Evolutionary conservation across 345 rosid genomes (phyloP), one percentile per base, ranked within the genome.

Genomic region (Abelmoschus esculentus): DNA sequence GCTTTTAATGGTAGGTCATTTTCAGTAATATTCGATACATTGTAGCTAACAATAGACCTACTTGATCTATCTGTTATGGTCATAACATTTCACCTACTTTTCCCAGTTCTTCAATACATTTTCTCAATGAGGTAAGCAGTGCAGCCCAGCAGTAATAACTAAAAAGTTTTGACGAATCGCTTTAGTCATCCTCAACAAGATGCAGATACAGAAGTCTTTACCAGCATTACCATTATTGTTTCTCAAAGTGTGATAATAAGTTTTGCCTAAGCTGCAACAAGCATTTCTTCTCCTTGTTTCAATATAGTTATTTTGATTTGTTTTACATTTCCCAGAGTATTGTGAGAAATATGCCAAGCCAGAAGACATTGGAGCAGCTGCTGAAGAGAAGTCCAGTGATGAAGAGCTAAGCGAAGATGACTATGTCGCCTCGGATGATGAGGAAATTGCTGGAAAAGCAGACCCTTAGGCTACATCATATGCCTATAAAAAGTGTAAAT

Each of bases 371-470:
- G 82, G 85, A 11, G 74, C 73, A 9, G 87, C 72, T 15, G 66
- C 73, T 14, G 96, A 87, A 71, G 92, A 89, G 47, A 82, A 82
- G 55, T 90, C 96, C 10, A 90, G 98, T 5, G 97, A 90, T 29
- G 98, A 90, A 69, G 98, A 93, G 74, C 72, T 90, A 79, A 93
- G 91, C 17, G 96, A 86, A 75, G 96, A 85, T 32, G 98, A 93
- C 38, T 87, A 80, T 66, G 86, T 66, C 17, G 87, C 96, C 44
- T 65, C 66, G 2, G 86, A 83, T 46, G 91, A 90, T 7, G 92
- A 90, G 5, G 84, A 83, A 67, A 74, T 93, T n/a, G 90, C 87
- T 2, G 98, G 96, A 73, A 83, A 90, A 83, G 87, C 88, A 19
- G 96, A 90, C 80, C 97, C 96, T 62, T 86, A 75, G 74, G 81